A percentile compares a stretch with the other conserved stretches of the same genome.
These are phyloP conservation scores for Phyllosticta citriasiana DNA, from an alignment of 2,329 filamentous ascomycete species.

Conservation along the genomic window DNA sequence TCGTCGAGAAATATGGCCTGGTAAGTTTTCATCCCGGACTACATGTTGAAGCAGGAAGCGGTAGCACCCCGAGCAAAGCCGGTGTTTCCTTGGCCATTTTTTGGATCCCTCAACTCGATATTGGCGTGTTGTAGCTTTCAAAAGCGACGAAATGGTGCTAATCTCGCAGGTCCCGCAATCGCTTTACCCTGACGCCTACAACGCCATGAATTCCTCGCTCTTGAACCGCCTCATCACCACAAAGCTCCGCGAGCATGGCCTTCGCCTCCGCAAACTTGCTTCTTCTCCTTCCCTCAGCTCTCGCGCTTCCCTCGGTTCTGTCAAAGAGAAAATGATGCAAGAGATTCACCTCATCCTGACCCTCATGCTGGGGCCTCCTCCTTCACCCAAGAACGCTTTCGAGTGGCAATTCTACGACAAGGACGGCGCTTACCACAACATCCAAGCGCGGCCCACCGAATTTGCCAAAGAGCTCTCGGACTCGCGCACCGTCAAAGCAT, in stretches of 20 bases:
- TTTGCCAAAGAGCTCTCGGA: constrained; percentile 62
- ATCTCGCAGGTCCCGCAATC: constrained; percentile 50
- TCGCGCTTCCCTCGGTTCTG: constrained; percentile 29
- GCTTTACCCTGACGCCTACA: constrained; percentile 74
- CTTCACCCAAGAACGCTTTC: constrained; percentile 58
- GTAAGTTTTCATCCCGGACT: constrained; percentile 19
- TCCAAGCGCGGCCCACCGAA: constrained; percentile 56
- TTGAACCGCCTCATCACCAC: constrained; percentile 70
- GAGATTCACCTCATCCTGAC: constrained; percentile 77
- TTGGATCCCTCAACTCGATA: background rate
- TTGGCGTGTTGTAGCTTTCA: no score
- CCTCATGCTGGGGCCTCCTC: constrained; percentile 70
- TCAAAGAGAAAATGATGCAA: constrained; percentile 65
- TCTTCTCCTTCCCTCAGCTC: constrained; percentile 22
- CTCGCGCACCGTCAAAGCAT: constrained; percentile 46
- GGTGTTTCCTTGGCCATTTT: background rate
- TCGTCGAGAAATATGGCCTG: constrained; percentile 81
- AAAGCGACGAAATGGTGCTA: no score
- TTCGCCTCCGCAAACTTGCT: constrained; percentile 56
- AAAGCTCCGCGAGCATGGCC: constrained; percentile 75
- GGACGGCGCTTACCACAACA: constrained; percentile 50
- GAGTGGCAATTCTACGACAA: constrained; percentile 72
- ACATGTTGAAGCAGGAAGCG: background rate
- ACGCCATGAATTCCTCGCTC: constrained; percentile 58
- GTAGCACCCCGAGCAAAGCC: no score